These are phyloP conservation scores for Scytalidium sp. DNA, from an alignment of 2,329 filamentous ascomycete genomes.

Conservation along the genomic window DNA sequence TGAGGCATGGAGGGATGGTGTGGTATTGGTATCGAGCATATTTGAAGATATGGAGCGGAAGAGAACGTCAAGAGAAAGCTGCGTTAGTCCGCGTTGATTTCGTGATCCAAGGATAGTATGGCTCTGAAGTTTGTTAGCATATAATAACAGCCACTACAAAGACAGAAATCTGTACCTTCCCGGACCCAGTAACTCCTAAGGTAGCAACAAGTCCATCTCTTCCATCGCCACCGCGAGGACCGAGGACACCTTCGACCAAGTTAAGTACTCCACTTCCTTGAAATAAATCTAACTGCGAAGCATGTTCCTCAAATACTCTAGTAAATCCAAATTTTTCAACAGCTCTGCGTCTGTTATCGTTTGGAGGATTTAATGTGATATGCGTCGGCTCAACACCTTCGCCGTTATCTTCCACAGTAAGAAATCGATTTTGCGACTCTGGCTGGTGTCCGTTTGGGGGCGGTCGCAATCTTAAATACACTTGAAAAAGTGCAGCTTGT, in stretches of 20 bases:
- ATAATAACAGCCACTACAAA: neutral
- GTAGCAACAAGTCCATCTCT: constrained; percentile 90
- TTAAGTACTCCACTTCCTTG: constrained; percentile 71
- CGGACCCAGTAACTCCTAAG: constrained; percentile 89
- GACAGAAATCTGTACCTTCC: constrained; percentile 65
- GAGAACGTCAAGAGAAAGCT: constrained; percentile 85
- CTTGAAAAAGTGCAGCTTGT: constrained; percentile 72
- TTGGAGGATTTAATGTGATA: constrained; percentile 76
- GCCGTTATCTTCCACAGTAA: constrained; percentile 67
- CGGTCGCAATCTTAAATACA: constrained; percentile 83
- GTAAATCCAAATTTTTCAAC: constrained; percentile 96
- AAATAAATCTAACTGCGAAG: constrained; percentile 84
- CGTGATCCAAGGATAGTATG: constrained; percentile 93
- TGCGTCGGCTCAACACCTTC: constrained; percentile 55
- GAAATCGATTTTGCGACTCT: constrained; percentile 61
- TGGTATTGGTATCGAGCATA: constrained; percentile 60
- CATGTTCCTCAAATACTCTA: constrained; percentile 83
- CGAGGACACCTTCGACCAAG: constrained; percentile 78
- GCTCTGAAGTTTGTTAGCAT: constrained; percentile 53
- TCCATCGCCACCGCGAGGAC: constrained; percentile 68
- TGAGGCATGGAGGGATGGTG: constrained; percentile 66
- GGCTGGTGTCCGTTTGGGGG: constrained; percentile 39
- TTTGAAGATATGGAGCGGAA: constrained; percentile 77
- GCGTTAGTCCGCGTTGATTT: constrained; percentile 82
- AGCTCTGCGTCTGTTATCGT: constrained; percentile 77